Base-by-base conservation (phyloP, 768 basidiomycete genomes). In the Russula lepida region DNA sequence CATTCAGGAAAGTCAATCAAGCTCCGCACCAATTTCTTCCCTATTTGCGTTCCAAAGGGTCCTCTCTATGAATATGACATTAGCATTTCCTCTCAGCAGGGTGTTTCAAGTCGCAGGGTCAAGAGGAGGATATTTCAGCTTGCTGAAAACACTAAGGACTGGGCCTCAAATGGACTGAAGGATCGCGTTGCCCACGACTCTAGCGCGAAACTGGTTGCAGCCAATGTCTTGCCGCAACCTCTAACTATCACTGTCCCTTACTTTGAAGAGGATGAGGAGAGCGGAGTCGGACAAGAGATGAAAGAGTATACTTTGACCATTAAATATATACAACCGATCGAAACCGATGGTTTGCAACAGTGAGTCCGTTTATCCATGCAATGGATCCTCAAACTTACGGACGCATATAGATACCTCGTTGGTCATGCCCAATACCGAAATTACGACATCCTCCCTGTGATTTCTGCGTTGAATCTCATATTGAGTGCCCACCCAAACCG, bases 1-100 rank as follows among this genome's bases (percentile, higher is more conserved):
- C 19, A 27, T 59, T 19, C 65, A 3, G 81, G 81, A 27, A 72
- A 23, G 17, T 64, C 69, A 44, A 75, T 82, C 70, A 79, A 75
- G 57, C 72, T 83, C 43, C 78, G 81, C 23, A 70, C 81, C 2
- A 82, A 82, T 56, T 81, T 81, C 71, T 82, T 83, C 66, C 74
- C 81, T 9, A 68, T 83, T 23, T 70, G 69, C 17, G 71, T 81
- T 19, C 79, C 80, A 6, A 77, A 76, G 58, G 75, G 74, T 6
- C 76, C 78, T 1, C 47, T 83, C 25, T 74, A 74, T 63, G 81
- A 82, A 58, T 82, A 82, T 58, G 78, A 78, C 52, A 74, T 80
- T 33, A 64, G 70, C n/a, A 74, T 79, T 23, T 66, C 71, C 0
- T 80, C 79, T 41, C 67, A 71, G 2, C 67, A 71, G 2, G 72